phyloP scores from a whole-genome alignment of 495 filamentous ascomycete species.

The Penicillium ochrochloron region DNA sequence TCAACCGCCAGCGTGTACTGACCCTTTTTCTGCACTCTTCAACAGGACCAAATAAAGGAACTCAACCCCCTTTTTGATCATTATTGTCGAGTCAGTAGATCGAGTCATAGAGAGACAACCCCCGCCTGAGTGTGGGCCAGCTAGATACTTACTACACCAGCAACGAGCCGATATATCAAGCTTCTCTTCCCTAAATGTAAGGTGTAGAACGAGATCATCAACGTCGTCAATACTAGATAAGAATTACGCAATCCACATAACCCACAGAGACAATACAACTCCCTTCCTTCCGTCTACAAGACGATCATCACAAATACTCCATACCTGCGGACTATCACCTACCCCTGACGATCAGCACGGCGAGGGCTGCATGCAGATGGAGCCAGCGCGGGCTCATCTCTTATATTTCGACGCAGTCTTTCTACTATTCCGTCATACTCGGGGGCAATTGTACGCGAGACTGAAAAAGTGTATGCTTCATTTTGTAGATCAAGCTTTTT shows the following conservation, averaged over 20 bases:
- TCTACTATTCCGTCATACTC: neutral
- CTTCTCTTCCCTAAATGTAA: neutral
- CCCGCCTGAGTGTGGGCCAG: neutral
- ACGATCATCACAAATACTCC: neutral
- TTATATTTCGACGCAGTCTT: neutral
- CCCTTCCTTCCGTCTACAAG: neutral
- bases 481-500: neutral
- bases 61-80: neutral
- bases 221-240: neutral
- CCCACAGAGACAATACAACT: no score
- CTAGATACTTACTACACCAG: neutral
- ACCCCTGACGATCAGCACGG: conserved; percentile 2
- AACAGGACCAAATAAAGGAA: neutral
- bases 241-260: neutral
- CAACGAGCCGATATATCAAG: neutral
- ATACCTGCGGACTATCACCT: neutral
- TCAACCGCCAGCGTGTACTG: neutral
- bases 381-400: neutral
- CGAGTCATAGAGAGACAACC: neutral
- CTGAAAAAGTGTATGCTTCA: neutral
- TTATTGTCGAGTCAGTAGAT: neutral
- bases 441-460: neutral
- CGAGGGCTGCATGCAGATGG: neutral
- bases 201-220: neutral
- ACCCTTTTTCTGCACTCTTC: neutral